Percentiles rank a stretch among this genome's conserved stretches.
These are phyloP conservation scores for Salix dunnii DNA, from an alignment of 345 rosid species.

Conservation along the genomic window DNA sequence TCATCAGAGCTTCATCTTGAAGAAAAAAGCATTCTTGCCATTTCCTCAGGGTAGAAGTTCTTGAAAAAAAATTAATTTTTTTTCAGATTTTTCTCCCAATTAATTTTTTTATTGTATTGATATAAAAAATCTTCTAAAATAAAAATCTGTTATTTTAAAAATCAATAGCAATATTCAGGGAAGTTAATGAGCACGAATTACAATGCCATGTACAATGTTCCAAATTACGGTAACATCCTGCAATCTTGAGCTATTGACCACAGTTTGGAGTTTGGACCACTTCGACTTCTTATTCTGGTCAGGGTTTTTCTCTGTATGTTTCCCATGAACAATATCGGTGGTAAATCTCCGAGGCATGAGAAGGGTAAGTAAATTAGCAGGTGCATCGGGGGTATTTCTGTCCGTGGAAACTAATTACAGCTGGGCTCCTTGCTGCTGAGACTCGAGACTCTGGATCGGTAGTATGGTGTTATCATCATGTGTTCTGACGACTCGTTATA, in stretches of 20 bases:
- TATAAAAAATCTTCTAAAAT: too few species aligned
- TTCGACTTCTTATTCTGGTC: constrained; percentile 11
- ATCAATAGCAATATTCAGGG: background rate
- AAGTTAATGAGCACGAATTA: constrained; percentile 20
- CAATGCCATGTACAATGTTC: background rate
- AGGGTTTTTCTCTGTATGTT: constrained; percentile 9
- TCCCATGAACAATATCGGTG: background rate
- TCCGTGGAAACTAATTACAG: background rate
- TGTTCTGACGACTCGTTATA: constrained; percentile 20
- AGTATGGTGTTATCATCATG: constrained; percentile 6
- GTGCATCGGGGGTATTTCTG: background rate
- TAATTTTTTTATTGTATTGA: too few species aligned
- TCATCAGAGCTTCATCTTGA: background rate
- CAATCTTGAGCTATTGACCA: constrained; percentile 26
- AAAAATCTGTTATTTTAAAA: too few species aligned
- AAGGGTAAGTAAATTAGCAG: background rate
- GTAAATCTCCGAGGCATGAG: background rate
- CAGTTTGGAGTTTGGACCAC: constrained; percentile 27
- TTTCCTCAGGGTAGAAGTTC: too few species aligned
- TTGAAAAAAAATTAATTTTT: too few species aligned
- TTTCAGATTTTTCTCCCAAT: too few species aligned
- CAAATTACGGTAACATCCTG: constrained; percentile 30
- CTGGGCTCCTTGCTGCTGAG: constrained; percentile 24
- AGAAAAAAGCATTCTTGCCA: too few species aligned
- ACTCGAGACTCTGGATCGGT: constrained; percentile 21